These are phyloP conservation scores for Cyberlindnera japonica DNA, from an alignment of 805 yeast species.

Conservation along the genomic window DNA sequence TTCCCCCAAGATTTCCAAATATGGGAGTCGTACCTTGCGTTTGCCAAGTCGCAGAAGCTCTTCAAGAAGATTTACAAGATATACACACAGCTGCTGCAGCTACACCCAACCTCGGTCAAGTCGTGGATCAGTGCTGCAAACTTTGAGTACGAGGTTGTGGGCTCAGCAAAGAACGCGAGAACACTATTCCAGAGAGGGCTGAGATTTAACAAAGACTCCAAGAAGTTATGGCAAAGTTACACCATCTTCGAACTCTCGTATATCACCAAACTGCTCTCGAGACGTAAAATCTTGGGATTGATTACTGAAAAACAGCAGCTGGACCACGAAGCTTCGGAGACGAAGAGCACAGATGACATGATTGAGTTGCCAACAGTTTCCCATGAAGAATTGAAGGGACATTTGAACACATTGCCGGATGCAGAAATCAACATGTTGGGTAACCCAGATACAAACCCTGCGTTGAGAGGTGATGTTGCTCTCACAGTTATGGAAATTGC, in stretches of 20 bases:
- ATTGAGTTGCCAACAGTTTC: slow-evolving; percentile 44
- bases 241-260: slow-evolving; percentile 85
- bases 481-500: slow-evolving; percentile 65
- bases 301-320: slow-evolving; percentile 69
- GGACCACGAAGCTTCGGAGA: slow-evolving; percentile 37
- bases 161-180: slow-evolving; percentile 86
- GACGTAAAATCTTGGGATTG: slow-evolving; percentile 79
- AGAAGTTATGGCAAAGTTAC: slow-evolving; percentile 78
- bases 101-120: slow-evolving; percentile 87
- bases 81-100: slow-evolving; percentile 70
- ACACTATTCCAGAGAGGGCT: slow-evolving; percentile 79
- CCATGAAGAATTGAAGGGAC: slow-evolving; percentile 55
- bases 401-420: slow-evolving; percentile 75
- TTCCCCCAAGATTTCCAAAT: slow-evolving; percentile 73
- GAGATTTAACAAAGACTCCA: slow-evolving; percentile 73
- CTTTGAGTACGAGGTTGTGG: slow-evolving; percentile 85
- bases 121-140: slow-evolving; percentile 96
- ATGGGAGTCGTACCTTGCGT: slow-evolving; percentile 76
- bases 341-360: slow-evolving; percentile 25
- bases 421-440: slow-evolving; percentile 85
- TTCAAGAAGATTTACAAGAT: slow-evolving; percentile 70
- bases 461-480: slow-evolving; percentile 69
- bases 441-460: slow-evolving; percentile 78
- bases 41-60: slow-evolving; percentile 62
- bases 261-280: slow-evolving; percentile 74